Percentiles rank a stretch among this genome's conserved stretches.
Conservation (phyloP, 2,329 filamentous ascomycete species). For the Diaporthe humulicola region DNA sequence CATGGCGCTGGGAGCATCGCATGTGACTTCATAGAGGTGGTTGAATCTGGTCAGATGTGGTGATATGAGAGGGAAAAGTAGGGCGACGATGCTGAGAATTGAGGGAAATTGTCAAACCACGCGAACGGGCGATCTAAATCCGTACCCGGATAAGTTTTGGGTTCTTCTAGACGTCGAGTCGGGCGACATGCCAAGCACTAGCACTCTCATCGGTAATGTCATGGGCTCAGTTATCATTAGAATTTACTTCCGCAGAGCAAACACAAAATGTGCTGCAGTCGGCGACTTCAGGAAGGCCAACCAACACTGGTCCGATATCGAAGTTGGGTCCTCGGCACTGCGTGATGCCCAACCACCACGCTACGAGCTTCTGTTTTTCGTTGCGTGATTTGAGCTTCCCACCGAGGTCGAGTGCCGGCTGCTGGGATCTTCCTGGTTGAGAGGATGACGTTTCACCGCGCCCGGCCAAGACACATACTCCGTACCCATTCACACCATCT, state of each 20-base stretch:
- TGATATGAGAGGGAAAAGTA: neutral
- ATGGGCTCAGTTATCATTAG: neutral
- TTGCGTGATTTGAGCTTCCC: constrained; percentile 23
- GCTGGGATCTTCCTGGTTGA: constrained; percentile 19
- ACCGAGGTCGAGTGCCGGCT: neutral
- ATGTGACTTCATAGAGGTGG: neutral
- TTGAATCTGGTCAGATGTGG: neutral
- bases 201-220: neutral
- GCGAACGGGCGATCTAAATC: constrained; percentile 25
- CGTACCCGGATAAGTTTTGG: constrained; percentile 1
- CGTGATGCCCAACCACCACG: constrained; percentile 27
- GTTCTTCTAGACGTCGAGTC: constrained; percentile 7
- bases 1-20: neutral
- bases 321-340: constrained; percentile 19
- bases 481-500: neutral
- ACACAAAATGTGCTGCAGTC: neutral
- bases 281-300: no score
- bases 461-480: neutral
- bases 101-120: constrained; percentile 17
- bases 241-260: neutral
- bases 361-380: constrained; percentile 4
- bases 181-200: constrained; percentile 11
- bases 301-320: constrained; percentile 23
- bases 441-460: constrained; percentile 17
- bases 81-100: neutral